Base-by-base conservation (phyloP, 1,139 yeast species). In the Kluyveromyces marxianus region DNA sequence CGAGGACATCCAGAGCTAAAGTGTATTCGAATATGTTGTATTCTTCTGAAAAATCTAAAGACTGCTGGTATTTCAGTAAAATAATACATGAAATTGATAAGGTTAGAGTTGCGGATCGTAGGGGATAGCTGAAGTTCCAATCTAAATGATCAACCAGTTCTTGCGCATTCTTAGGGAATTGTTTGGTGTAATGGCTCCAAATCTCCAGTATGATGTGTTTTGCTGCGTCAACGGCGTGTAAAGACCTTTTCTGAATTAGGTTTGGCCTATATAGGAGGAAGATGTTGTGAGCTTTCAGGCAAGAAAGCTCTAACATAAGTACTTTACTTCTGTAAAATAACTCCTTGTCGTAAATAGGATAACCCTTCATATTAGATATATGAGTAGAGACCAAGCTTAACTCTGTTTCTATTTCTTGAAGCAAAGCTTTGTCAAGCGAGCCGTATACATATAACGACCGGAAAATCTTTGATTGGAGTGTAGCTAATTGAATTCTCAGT, bases 51-150 rank as follows among this genome's bases (percentile, higher is more conserved):
- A 39, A 39, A 21, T 3, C 2, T 24, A 39, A 3, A 2, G 35
- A 31, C 21, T 29, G 35, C 41, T 37, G 37, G 27, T 41, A 41
- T 32, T 33, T 36, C 25, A 25, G 42, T 5, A 44, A 38, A 10
- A 44, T 41, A 8, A 37, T 6, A 29, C 47, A 44, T 26, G 45
- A 30, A 30, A 41, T 10, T 10, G 35, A 44, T 25, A 44, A 28
- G 5, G 47, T 44, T 4, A 44, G 34, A 7, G 47, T 41, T 4
- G 47, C 47, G 4, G 47, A 41, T 10, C 45, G 37, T 7, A 44
- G 25, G 21, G 47, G 47, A 28, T 41, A 44, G 30, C 47, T 33
- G 28, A 44, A 44, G 27, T 44, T 44, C 47, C 47, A 44, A 28
- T 44, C 47, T 27, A 44, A 37, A 28, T 41, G 45, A 24, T 41